These are phyloP conservation scores for Penicillium sp. DNA, from an alignment of 2,329 filamentous ascomycete species.

Conservation along the genomic window DNA sequence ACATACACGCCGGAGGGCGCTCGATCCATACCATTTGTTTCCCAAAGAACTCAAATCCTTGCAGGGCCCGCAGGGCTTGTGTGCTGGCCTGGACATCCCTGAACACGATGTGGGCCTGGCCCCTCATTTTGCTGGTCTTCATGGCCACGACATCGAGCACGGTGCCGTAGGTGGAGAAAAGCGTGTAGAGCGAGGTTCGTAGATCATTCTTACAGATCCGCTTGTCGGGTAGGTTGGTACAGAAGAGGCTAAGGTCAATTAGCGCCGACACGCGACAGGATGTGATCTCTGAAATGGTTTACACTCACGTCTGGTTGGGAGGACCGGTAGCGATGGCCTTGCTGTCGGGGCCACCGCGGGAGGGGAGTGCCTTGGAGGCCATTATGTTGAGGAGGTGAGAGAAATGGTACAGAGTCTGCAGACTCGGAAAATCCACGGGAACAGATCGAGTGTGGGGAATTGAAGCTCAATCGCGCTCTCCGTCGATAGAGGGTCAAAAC, in stretches of 20 bases:
- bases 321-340: slow-evolving; percentile 52
- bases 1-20: background rate
- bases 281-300: slow-evolving; percentile 7
- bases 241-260: slow-evolving; percentile 69
- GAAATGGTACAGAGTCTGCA: too few relatives aligned
- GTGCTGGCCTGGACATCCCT: slow-evolving; percentile 88
- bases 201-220: slow-evolving; percentile 80
- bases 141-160: slow-evolving; percentile 89
- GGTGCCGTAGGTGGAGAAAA: slow-evolving; percentile 91
- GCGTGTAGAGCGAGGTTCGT: slow-evolving; percentile 82
- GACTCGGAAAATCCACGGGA: background rate
- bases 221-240: slow-evolving; percentile 86
- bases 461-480: slow-evolving; percentile 8
- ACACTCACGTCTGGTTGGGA: slow-evolving; percentile 73
- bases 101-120: slow-evolving; percentile 91
- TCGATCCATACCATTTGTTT: slow-evolving; percentile 70
- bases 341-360: slow-evolving; percentile 41
- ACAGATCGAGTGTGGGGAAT: background rate
- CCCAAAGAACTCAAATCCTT: slow-evolving; percentile 84
- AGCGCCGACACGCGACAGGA: slow-evolving; percentile 15
- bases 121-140: slow-evolving; percentile 89
- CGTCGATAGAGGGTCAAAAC: slow-evolving; percentile 3
- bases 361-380: slow-evolving; percentile 43
- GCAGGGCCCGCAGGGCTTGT: slow-evolving; percentile 85
- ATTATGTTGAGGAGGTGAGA: slow-evolving; percentile 22